Base-by-base conservation (phyloP, 2,329 filamentous ascomycete genomes). In the Aspergillus amoenus region DNA sequence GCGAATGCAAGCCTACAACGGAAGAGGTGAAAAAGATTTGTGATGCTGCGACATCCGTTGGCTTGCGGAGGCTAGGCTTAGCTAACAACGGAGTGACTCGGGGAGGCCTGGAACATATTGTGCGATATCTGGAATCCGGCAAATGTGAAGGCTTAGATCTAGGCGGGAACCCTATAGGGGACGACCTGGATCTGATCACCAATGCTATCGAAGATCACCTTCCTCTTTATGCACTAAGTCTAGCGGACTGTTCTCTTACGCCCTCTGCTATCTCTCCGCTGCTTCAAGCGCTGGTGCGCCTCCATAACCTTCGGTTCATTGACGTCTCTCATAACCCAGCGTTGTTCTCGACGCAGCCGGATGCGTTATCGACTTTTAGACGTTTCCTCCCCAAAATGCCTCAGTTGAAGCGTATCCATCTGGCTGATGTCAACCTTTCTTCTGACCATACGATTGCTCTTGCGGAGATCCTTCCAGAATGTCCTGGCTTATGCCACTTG, bases 381-480 rank as follows among this genome's bases (percentile, higher is more conserved):
- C 90, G 90, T 76, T 94, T 93, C 70, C 80, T 97, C 55, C 93
- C 93, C 3, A 88, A 91, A 71, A 83, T 97, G 77, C 79, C 82
- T 30, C 79, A 82, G 4, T 74, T 99, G 30, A 96, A 93, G 71
- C 86, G 94, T 15, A 85, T 99, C 58, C 93, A 97, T 71, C 81
- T 99, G 4, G 84, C 87, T 18, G 90, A 96, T 74, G 91, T 95
- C 21, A 86, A 88, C 41, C 84, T 99, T 79, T 88, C 86, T 2
- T 83, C 93, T 0, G 91, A 94, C 67, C 92, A 97, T 75, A 90
- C 88, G 7, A 97, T 97, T 70, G 90, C 91, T 6, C 79, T 97
- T 13, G 90, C 93, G 3, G 94, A 99, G 71, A 86, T 97, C 34
- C 77, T 97, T 6, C 92, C 94, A 0, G 94, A 99, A 72, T 87